Evolutionary conservation across 164 flowering plant genomes (phyloP).

Genomic region (Stephania yunnanensis): DNA sequence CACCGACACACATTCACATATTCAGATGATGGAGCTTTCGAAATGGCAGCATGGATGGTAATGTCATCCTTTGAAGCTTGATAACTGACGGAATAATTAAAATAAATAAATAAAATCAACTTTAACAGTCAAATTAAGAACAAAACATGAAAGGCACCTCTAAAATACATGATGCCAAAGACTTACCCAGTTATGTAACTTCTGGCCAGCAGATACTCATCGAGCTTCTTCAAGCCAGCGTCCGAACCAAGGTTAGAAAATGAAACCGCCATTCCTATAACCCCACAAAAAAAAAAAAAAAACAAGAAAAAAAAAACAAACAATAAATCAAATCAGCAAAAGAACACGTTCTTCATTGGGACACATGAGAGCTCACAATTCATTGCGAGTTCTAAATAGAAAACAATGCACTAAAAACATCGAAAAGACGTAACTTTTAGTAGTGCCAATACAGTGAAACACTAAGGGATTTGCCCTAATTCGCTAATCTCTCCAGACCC

Average conservation of each 20-base stretch:
- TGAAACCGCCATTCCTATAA: conserved; percentile 55
- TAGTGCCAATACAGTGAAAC: too few species aligned
- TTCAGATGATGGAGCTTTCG: conserved; percentile 46
- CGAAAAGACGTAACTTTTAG: too few species aligned
- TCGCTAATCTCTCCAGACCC: too few species aligned
- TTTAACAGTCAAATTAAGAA: background rate
- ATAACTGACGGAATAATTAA: conserved; percentile 33
- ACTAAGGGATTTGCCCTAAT: too few species aligned
- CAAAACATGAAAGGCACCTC: background rate
- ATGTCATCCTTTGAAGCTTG: conserved; percentile 69
- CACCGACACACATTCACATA: conserved; percentile 72
- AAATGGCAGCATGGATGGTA: too few species aligned
- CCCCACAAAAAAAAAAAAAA: background rate
- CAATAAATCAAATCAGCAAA: background rate
- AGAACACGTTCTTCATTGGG: background rate
- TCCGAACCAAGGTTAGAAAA: conserved; percentile 40
- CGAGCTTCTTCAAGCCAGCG: conserved; percentile 62
- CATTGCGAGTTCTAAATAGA: too few species aligned
- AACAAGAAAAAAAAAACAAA: too few species aligned
- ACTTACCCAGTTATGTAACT: conserved; percentile 79
- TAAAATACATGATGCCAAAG: background rate
- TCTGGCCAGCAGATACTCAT: conserved; percentile 59
- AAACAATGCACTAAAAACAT: too few species aligned
- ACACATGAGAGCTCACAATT: too few species aligned
- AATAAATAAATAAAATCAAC: background rate